phyloP scores from a whole-genome alignment of 441 rosid genomes.

The Euphorbia corollata region DNA sequence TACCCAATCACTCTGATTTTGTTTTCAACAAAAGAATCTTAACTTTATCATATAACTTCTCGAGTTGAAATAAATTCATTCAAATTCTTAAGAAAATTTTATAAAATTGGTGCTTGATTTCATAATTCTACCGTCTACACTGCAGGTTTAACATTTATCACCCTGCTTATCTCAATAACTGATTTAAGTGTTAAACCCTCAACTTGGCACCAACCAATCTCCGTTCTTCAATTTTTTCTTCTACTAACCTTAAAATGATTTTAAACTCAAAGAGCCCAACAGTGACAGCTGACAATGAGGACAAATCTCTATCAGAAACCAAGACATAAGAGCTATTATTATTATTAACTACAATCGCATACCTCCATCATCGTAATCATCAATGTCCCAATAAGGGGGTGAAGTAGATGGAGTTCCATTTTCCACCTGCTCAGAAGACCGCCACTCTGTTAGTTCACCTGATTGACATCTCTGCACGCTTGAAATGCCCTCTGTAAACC shows the following conservation, averaged over 20 bases:
- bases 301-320: neutral
- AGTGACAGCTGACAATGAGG: neutral
- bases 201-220: neutral
- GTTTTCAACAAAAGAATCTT: neutral
- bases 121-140: neutral
- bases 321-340: neutral
- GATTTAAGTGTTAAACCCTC: neutral
- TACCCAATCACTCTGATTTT: neutral
- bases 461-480: constrained; percentile 55
- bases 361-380: constrained; percentile 67
- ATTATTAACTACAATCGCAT: constrained; percentile 20
- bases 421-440: constrained; percentile 81
- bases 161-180: neutral
- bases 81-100: neutral
- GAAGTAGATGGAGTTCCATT: constrained; percentile 85
- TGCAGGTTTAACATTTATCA: neutral
- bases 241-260: neutral
- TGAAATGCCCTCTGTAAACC: constrained; percentile 55
- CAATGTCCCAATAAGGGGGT: constrained; percentile 82
- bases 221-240: neutral
- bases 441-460: constrained; percentile 81
- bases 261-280: neutral
- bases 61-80: neutral
- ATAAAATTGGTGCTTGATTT: neutral
- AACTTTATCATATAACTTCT: neutral